Percentiles rank a stretch among this genome's conserved stretches.
phyloP scores from a whole-genome alignment of 1,284 basidiomycete genomes.

The Phaffia rhodozyma region DNA sequence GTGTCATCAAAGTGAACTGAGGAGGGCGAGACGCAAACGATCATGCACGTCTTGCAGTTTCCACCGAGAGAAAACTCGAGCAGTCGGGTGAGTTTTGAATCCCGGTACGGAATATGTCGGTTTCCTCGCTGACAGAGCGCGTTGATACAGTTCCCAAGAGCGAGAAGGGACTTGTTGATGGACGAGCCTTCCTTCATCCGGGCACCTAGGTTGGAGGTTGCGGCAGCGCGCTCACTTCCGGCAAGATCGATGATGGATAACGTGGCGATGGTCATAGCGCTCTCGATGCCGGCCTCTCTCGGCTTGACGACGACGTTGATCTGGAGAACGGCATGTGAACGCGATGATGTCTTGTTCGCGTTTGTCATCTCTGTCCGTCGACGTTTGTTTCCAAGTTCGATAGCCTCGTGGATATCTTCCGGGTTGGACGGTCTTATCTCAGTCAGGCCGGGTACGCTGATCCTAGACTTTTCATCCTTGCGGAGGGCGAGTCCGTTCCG shows the following conservation, averaged over 20 bases:
- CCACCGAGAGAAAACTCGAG: slow-evolving; percentile 94
- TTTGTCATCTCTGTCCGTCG: slow-evolving; percentile 85
- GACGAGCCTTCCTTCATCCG: slow-evolving; percentile 95
- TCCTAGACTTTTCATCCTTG: slow-evolving; percentile 65
- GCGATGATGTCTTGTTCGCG: slow-evolving; percentile 86
- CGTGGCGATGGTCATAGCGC: slow-evolving; percentile 72
- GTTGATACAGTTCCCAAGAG: slow-evolving; percentile 91
- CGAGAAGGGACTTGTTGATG: slow-evolving; percentile 92
- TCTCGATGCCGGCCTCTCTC: slow-evolving; percentile 37
- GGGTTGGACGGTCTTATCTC: slow-evolving; percentile 66
- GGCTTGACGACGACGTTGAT: slow-evolving; percentile 59
- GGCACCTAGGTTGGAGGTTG: slow-evolving; percentile 91
- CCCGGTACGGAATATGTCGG: slow-evolving; percentile 77
- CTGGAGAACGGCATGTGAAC: slow-evolving; percentile 90
- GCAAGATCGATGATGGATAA: slow-evolving; percentile 94
- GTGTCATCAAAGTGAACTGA: slow-evolving; percentile 94
- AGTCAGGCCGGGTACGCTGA: slow-evolving; percentile 74
- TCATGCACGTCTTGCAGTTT: slow-evolving; percentile 97
- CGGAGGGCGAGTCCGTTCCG: slow-evolving; percentile 79
- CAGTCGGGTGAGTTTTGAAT: slow-evolving; percentile 89
- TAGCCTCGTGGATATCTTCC: slow-evolving; percentile 84
- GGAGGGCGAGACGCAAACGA: slow-evolving; percentile 88
- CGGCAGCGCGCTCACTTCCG: slow-evolving; percentile 86
- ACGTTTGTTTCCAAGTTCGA: slow-evolving; percentile 70
- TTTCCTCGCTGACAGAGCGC: slow-evolving; percentile 67